Evolutionary conservation across 2,329 filamentous ascomycete genomes (phyloP), one percentile per base, ranked within the genome.

Genomic region (Colletotrichum tamarilloi): DNA sequence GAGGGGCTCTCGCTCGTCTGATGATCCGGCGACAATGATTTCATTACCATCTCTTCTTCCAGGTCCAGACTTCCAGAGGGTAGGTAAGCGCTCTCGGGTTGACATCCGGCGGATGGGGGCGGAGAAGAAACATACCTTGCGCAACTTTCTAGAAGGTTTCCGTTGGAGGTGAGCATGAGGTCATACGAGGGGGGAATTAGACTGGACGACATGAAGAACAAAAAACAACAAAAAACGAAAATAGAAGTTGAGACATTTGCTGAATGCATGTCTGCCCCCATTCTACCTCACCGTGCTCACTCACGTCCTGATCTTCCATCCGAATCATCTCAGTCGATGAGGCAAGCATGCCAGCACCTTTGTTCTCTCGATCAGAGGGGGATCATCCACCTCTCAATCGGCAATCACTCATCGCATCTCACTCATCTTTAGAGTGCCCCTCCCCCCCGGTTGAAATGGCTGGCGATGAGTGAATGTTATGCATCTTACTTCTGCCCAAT

Each of bases 11-110:
- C 63, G 26, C 59, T 68, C 49, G 64, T 57, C 58, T 30, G 58
- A 68, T 68, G 58, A 63, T 58, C 28, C 52, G 52, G 49, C 58
- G 49, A 53, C 56, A 11, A 52, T 68, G 64, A 68, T 56, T 71
- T 71, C 62, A 67, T 49, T 49, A 26, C n/a, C 60, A 49, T 30
- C 42, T 53, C 24, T 46, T 16, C 14, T 30, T 22, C 9, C 26
- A 38, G 5, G 28, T 26, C 46, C 49, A 30, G 19, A 55, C 28
- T 32, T 24, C 22, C 16, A 16, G 42, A n/a, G 42, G 19, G 19
- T n/a, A n/a, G 7, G 8, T 19, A 3, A 42, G 38, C 12, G 11
- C 38, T 49, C 5, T 49, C 19, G 42, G 42, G 16, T n/a, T 49
- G 16, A 49, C 19, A 49, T n/a, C 42, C 42, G 42, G 16, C 42